phyloP scores from a whole-genome alignment of 106 monocot species.

The Xerophyta viscosa region DNA sequence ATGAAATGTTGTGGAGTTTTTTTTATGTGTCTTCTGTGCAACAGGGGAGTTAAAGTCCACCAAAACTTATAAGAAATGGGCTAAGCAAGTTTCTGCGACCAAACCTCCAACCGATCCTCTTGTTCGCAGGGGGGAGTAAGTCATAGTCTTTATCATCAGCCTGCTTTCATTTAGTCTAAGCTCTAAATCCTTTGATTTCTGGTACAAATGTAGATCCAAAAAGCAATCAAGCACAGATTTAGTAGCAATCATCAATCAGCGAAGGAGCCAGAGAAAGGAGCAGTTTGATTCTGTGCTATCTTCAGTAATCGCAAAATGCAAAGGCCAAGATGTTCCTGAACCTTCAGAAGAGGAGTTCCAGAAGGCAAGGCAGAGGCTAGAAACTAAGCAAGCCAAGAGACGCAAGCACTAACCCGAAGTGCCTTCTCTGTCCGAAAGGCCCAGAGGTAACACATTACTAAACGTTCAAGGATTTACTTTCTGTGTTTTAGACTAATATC shows the following conservation, averaged over 20 bases:
- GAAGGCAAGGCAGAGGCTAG: conserved; percentile 61
- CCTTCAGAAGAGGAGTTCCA: conserved; percentile 91
- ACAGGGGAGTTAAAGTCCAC: conserved; percentile 74
- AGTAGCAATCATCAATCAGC: conserved; percentile 54
- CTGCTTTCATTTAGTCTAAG: too few species aligned
- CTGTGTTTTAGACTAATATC: too few species aligned
- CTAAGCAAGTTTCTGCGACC: conserved; percentile 51
- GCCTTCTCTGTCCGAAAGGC: too few species aligned
- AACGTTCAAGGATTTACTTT: too few species aligned
- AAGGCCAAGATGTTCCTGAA: conserved; percentile 26
- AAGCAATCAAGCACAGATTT: conserved; percentile 58
- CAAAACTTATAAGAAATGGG: conserved; percentile 85
- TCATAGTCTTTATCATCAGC: too few species aligned
- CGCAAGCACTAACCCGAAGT: conserved; percentile 17
- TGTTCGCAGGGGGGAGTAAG: conserved; percentile 38
- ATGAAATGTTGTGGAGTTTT: too few species aligned
- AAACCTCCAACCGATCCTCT: conserved; percentile 79
- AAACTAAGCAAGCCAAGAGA: conserved; percentile 31
- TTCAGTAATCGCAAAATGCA: conserved; percentile 52
- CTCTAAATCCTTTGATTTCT: too few species aligned
- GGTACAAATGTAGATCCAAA: conserved; percentile 31
- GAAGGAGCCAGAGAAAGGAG: conserved; percentile 50
- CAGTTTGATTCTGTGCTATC: conserved; percentile 68
- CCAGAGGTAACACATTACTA: too few species aligned
- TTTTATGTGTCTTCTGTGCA: background rate